Evolutionary conservation across 108 stramenopile genomes (phyloP), one percentile per base, ranked within the genome.

Genomic region (Parietichytrium sp.): DNA sequence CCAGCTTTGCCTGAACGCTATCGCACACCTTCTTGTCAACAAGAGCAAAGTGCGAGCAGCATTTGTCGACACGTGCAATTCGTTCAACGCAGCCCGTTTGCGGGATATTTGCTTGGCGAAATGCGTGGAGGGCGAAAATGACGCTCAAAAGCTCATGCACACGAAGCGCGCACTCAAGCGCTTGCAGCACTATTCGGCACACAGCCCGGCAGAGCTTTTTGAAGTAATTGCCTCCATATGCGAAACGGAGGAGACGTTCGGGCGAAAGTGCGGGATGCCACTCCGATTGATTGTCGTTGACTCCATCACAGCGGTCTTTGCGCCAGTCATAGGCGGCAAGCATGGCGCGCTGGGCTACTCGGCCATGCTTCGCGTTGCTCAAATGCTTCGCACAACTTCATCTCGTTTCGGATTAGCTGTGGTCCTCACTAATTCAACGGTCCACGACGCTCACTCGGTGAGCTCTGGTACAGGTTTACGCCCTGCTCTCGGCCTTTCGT

Each of bases 401-500:
- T 45, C 16, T 6, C 61, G 61, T 2, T 2, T 33, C 42, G 61
- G 61, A n/a, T 12, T 45, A n/a, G 33, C 61, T 0, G 2, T 72
- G 20, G 23, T 72, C 33, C 23, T 72, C 42, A 72, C 20, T n/a
- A 72, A 72, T 42, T 72, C 61, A 12, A 72, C 61, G 6, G 61
- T 72, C 6, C 61, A 72, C 42, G 61, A 72, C 20, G 36, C 45
- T 27, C 20, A 16, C 6, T 72, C 61, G 10, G 38, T n/a, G n/a
- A n/a, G n/a, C n/a, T n/a, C n/a, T n/a, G n/a, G n/a, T n/a, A n/a
- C n/a, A n/a, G n/a, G n/a, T n/a, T n/a, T 72, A 8, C 36, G 45
- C 38, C 61, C 61, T 72, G 61, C 61, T 0, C 42, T 72, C 3
- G 61, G 61, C 23, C 61, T 72, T 47, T 72, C 61, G 10, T 72